Evolutionary conservation across 2,329 filamentous ascomycete species (phyloP).

Genomic region (Dothideomycetes sp.): DNA sequence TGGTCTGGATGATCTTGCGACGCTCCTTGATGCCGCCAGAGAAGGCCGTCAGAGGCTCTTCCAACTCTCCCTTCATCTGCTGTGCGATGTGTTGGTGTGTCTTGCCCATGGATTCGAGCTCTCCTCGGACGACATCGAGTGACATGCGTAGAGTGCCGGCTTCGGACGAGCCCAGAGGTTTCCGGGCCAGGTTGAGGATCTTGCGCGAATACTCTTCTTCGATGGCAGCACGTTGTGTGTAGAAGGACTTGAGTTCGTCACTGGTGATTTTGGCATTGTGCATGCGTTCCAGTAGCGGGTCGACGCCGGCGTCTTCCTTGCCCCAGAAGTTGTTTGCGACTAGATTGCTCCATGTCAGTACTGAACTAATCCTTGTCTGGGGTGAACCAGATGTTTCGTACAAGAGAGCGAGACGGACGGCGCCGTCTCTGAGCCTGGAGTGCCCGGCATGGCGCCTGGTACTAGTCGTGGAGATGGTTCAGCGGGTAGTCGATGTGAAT

Average conservation of each 20-base stretch:
- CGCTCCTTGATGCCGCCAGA: constrained; percentile 92
- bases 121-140: constrained; percentile 76
- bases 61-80: constrained; percentile 93
- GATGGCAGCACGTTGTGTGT: constrained; percentile 79
- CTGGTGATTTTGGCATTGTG: constrained; percentile 86
- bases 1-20: constrained; percentile 88
- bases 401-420: constrained; percentile 30
- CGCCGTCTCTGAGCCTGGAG: constrained; percentile 24
- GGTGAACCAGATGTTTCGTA: no score
- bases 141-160: constrained; percentile 73
- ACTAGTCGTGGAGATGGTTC: not conserved
- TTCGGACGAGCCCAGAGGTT: constrained; percentile 82
- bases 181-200: constrained; percentile 73
- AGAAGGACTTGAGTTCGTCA: constrained; percentile 89
- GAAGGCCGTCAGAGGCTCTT: constrained; percentile 87
- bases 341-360: constrained; percentile 35
- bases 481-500: no score
- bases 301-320: constrained; percentile 93
- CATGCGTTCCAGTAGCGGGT: constrained; percentile 88
- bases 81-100: constrained; percentile 80
- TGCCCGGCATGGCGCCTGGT: constrained; percentile 25
- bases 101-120: constrained; percentile 89
- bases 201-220: constrained; percentile 96
- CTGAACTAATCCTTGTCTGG: constrained; percentile 32
- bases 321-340: constrained; percentile 99